Evolutionary conservation across 1,284 basidiomycete species (phyloP).

Genomic region (Microbotryomycetes sp.): DNA sequence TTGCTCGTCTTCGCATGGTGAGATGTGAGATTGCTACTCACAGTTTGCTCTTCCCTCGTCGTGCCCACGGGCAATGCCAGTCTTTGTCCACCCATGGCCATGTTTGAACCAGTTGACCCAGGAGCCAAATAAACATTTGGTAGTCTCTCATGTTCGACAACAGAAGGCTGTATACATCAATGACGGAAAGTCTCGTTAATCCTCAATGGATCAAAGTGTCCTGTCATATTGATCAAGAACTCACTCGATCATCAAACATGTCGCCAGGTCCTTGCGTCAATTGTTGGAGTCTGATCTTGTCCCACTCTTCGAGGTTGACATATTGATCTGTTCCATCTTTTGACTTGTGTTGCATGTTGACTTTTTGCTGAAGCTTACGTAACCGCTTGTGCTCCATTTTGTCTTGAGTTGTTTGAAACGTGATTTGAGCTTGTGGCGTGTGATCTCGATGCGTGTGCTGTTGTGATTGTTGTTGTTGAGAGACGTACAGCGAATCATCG

Average conservation of each 20-base stretch:
- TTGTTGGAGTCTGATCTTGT: slow-evolving; percentile 20
- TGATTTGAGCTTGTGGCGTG: slow-evolving; percentile 40
- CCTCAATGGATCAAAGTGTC: slow-evolving; percentile 48
- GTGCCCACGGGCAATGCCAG: slow-evolving; percentile 83
- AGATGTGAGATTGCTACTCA: slow-evolving; percentile 39
- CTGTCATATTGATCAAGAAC: slow-evolving; percentile 58
- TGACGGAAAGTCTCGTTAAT: too few relatives aligned
- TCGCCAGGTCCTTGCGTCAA: slow-evolving; percentile 50
- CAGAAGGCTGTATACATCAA: slow-evolving; percentile 50
- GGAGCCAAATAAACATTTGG: slow-evolving; percentile 86
- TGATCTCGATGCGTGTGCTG: slow-evolving; percentile 28
- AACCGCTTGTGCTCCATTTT: slow-evolving; percentile 36
- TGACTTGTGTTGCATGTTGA: slow-evolving; percentile 5
- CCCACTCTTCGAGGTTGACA: slow-evolving; percentile 27
- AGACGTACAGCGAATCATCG: background rate
- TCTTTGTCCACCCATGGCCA: slow-evolving; percentile 65
- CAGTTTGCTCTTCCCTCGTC: slow-evolving; percentile 59
- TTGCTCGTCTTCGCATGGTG: slow-evolving; percentile 44
- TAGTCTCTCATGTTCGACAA: slow-evolving; percentile 54
- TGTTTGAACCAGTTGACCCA: slow-evolving; percentile 54
- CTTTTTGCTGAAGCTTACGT: slow-evolving; percentile 12
- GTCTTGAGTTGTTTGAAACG: slow-evolving; percentile 39
- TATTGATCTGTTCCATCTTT: too few relatives aligned
- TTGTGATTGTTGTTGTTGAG: background rate
- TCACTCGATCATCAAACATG: slow-evolving; percentile 38